Conservation (phyloP, 1,284 basidiomycete species). For the Sporisorium iseilematis-ciliati region DNA sequence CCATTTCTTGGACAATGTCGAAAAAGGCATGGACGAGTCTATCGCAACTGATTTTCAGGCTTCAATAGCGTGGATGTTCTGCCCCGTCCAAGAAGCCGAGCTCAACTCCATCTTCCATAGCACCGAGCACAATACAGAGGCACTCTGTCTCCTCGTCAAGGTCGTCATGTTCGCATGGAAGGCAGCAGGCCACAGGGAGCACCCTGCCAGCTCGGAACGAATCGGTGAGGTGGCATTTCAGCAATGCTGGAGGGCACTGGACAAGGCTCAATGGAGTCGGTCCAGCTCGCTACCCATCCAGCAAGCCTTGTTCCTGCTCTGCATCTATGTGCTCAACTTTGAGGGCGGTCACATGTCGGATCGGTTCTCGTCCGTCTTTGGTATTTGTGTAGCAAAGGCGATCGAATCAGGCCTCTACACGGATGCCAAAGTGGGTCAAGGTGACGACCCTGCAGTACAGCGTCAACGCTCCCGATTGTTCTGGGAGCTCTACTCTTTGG, state of each 20-base stretch:
- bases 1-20: neutral
- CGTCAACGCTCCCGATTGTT: constrained; percentile 13
- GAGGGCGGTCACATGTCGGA: constrained; percentile 14
- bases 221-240: constrained; percentile 9
- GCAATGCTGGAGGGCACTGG: constrained; percentile 13
- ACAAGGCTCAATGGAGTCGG: constrained; percentile 11
- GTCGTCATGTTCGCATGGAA: constrained; percentile 14
- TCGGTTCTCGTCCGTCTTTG: constrained; percentile 12
- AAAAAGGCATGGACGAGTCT: constrained; percentile 11
- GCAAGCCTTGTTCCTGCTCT: constrained; percentile 8
- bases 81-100: constrained; percentile 6
- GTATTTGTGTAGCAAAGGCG: constrained; percentile 13
- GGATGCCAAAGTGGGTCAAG: constrained; percentile 9
- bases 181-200: neutral
- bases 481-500: constrained; percentile 31
- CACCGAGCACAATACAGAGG: constrained; percentile 3
- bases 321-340: constrained; percentile 18
- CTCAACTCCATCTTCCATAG: constrained; percentile 1
- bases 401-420: constrained; percentile 15
- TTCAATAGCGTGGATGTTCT: constrained; percentile 14
- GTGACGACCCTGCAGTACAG: neutral
- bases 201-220: constrained; percentile 1
- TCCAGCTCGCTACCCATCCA: constrained; percentile 4
- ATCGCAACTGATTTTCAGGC: constrained; percentile 1
- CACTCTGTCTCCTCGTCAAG: constrained; percentile 8